Conservation (phyloP, 176 grass and related monocot genomes). For the Avena sativa region DNA sequence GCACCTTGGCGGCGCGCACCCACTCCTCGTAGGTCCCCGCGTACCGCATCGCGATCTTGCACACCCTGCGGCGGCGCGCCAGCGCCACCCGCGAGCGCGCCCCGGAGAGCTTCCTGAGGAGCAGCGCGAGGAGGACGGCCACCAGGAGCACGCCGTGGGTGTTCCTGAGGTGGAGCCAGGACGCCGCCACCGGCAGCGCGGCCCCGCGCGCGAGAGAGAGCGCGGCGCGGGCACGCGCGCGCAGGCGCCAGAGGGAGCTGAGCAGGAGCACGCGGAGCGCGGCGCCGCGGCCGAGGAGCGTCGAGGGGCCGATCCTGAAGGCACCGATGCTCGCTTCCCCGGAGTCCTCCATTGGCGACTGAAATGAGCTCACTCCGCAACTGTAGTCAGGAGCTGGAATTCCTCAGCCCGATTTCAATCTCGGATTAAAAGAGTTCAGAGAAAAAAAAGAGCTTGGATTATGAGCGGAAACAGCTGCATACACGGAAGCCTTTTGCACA, state of each 20-base stretch:
- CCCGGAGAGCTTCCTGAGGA: slow-evolving; percentile 58
- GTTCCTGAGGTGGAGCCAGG: slow-evolving; percentile 79
- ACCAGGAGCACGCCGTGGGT: slow-evolving; percentile 65
- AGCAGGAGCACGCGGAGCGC: slow-evolving; percentile 80
- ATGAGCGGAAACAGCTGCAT: not conserved
- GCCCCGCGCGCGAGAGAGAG: slow-evolving; percentile 33
- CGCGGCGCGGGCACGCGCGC: slow-evolving; percentile 39
- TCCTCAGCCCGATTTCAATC: not conserved
- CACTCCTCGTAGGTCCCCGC: slow-evolving; percentile 91
- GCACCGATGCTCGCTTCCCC: slow-evolving; percentile 64
- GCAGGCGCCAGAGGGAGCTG: slow-evolving; percentile 62
- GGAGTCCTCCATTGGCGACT: slow-evolving; percentile 53
- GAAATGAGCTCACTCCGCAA: not conserved
- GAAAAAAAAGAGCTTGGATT: not conserved
- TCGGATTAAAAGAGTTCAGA: not conserved
- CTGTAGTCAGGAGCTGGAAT: no score
- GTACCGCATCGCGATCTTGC: slow-evolving; percentile 61
- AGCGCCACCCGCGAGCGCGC: slow-evolving; percentile 55
- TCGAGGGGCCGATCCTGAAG: slow-evolving; percentile 81
- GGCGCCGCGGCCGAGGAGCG: slow-evolving; percentile 73
- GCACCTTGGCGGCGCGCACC: slow-evolving; percentile 87
- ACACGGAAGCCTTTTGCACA: not conserved
- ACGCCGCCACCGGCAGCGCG: not conserved
- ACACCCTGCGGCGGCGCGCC: slow-evolving; percentile 69
- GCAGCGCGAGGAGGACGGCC: slow-evolving; percentile 62